A percentile compares a stretch with the other conserved stretches of the same genome.
Conservation (phyloP, 2,329 filamentous ascomycete genomes). For the Setomelanomma holmii region DNA sequence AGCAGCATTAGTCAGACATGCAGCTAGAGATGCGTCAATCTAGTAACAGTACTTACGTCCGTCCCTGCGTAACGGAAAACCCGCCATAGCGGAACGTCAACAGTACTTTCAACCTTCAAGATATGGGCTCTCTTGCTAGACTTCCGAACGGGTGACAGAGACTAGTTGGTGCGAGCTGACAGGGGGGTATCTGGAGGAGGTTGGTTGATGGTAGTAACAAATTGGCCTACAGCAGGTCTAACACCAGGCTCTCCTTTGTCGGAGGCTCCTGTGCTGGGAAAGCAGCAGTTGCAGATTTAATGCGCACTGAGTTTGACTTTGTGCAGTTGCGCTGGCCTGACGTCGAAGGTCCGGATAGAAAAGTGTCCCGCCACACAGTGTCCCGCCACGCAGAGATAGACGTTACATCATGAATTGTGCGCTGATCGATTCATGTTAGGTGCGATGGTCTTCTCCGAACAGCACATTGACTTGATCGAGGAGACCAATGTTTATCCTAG, state of each 20-base stretch:
- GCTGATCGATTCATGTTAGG: too few species aligned
- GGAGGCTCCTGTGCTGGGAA: not conserved
- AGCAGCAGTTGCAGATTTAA: not conserved
- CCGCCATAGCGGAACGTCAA: too few species aligned
- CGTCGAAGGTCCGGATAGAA: too few species aligned
- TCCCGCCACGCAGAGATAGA: constrained; percentile 1
- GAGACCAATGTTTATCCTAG: too few species aligned
- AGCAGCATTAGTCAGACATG: too few species aligned
- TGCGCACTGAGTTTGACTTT: not conserved
- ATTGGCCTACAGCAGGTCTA: constrained; percentile 7
- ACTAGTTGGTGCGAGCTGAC: constrained; percentile 7
- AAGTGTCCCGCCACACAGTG: too few species aligned
- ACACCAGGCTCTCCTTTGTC: not conserved
- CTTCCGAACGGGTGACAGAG: constrained; percentile 3
- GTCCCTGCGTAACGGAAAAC: too few species aligned
- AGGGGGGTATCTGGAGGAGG: constrained; percentile 12
- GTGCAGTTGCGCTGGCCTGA: too few species aligned
- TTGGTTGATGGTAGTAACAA: constrained; percentile 5
- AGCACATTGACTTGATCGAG: too few species aligned
- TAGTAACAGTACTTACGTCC: too few species aligned
- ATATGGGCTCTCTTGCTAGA: constrained; percentile 9
- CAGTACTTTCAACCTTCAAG: constrained; percentile 9
- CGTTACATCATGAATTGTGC: not conserved
- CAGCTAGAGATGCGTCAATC: too few species aligned
- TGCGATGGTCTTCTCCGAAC: too few species aligned